phyloP scores from a whole-genome alignment of 2,329 filamentous ascomycete species.

The Aciculosporium take region DNA sequence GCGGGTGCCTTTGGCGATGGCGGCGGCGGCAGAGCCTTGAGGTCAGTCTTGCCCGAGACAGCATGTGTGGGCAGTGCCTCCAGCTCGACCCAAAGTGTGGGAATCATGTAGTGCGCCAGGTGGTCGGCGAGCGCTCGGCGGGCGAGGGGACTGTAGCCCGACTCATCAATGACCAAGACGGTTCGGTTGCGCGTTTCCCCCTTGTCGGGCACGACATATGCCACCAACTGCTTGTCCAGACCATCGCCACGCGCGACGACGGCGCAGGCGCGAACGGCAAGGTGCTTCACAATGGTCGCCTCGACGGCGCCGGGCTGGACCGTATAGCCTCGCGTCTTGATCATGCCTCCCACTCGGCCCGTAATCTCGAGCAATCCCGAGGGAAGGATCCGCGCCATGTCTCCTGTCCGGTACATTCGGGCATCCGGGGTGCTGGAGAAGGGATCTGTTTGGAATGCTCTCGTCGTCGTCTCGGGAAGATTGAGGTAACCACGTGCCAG shows the following conservation, averaged over 20 bases:
- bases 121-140: constrained; percentile 49
- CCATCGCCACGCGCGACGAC: constrained; percentile 65
- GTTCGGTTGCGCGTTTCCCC: constrained; percentile 44
- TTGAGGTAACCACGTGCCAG: constrained; percentile 68
- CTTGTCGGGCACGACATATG: constrained; percentile 58
- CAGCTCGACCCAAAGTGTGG: constrained; percentile 61
- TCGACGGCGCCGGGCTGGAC: constrained; percentile 67
- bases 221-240: constrained; percentile 59
- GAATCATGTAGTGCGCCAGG: constrained; percentile 74
- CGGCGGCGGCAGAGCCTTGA: constrained; percentile 56
- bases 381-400: constrained; percentile 51
- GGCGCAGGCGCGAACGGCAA: constrained; percentile 58
- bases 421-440: constrained; percentile 46
- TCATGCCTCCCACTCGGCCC: constrained; percentile 64
- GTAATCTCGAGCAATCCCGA: constrained; percentile 61
- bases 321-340: constrained; percentile 66
- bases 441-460: constrained; percentile 53
- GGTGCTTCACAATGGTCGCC: constrained; percentile 52
- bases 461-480: constrained; percentile 60
- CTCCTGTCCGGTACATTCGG: constrained; percentile 62
- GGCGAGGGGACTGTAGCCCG: constrained; percentile 56
- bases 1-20: constrained; percentile 33
- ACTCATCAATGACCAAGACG: constrained; percentile 50
- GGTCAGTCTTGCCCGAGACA: constrained; percentile 66
- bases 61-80: constrained; percentile 58